phyloP scores from a whole-genome alignment of 2,329 filamentous ascomycete genomes.

The Pyrenochaeta sp. region DNA sequence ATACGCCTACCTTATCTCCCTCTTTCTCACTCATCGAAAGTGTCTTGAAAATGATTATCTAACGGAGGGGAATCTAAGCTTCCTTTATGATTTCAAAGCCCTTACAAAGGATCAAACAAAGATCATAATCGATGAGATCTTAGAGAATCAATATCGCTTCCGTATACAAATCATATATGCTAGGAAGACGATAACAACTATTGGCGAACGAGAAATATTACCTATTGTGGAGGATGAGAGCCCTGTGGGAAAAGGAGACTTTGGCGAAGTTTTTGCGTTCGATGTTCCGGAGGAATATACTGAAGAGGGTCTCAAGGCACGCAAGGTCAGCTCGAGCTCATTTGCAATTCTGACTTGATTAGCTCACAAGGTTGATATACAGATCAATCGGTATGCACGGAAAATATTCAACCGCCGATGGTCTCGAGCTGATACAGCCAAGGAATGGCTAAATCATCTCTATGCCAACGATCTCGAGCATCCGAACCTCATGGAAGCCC shows the following conservation, averaged over 20 bases:
- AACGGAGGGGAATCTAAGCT: not conserved
- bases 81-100: not conserved
- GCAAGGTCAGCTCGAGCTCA: not conserved
- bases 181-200: not conserved
- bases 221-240: not conserved
- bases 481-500: constrained; percentile 4
- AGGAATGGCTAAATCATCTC: constrained; percentile 7
- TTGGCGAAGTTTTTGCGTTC: constrained; percentile 4
- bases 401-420: not conserved
- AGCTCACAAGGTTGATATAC: not conserved
- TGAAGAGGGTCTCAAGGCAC: not conserved
- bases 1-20: not conserved
- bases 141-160: not conserved
- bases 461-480: not conserved
- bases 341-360: not conserved
- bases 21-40: not conserved
- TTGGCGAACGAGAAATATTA: not conserved
- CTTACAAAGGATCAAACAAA: not conserved
- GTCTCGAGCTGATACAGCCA: not conserved
- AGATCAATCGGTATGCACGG: not conserved
- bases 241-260: constrained; percentile 1
- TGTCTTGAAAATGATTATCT: not conserved
- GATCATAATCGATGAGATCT: not conserved
- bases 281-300: not conserved
- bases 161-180: not conserved